Evolutionary conservation across 306 rosid species (phyloP).

Genomic region (Comarum palustre): DNA sequence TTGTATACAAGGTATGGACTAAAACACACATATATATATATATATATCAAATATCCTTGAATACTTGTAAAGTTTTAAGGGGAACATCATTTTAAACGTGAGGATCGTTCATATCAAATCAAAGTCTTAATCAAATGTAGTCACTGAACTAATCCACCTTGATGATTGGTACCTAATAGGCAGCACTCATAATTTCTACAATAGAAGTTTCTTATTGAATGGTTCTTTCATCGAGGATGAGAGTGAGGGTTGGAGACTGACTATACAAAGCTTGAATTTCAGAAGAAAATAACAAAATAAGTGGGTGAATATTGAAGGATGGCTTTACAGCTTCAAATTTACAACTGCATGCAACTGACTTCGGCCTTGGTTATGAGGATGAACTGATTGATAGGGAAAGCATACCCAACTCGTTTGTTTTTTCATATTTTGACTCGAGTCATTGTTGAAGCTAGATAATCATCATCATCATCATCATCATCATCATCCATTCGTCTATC

Average conservation of each 20-base stretch:
- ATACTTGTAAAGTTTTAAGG: neutral
- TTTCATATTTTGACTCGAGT: neutral
- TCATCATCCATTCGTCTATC: neutral
- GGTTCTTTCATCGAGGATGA: neutral
- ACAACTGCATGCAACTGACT: slow-evolving; percentile 1
- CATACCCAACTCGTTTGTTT: neutral
- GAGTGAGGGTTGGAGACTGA: neutral
- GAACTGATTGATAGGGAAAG: neutral
- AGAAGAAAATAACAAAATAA: slow-evolving; percentile 2
- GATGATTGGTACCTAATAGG: neutral
- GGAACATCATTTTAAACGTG: neutral
- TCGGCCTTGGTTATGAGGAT: neutral
- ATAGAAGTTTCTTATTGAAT: neutral
- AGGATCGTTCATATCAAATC: neutral
- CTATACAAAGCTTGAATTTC: neutral
- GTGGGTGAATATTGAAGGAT: neutral
- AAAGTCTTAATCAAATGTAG: neutral
- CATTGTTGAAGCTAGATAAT: neutral
- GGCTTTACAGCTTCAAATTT: neutral
- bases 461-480: neutral
- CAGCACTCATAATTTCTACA: neutral
- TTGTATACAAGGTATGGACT: too few relatives aligned
- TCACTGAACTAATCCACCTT: neutral
- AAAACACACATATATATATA: too few relatives aligned
- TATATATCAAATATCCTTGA: too few relatives aligned